Evolutionary conservation across 805 yeast genomes (phyloP).

Genomic region (Spathaspora boniae): DNA sequence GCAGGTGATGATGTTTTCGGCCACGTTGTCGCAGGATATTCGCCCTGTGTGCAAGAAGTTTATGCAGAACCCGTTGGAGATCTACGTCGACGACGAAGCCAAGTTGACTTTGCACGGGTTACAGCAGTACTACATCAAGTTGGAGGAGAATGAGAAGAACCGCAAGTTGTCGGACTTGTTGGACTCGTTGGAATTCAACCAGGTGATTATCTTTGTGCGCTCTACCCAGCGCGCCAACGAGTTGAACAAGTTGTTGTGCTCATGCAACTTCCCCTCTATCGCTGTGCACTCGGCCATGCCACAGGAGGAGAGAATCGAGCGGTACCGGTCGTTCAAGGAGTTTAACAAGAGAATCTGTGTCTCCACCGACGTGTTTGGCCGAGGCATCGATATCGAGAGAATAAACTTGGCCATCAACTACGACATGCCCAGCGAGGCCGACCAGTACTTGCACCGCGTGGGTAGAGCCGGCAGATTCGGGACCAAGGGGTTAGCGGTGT

Average conservation of each 20-base stretch:
- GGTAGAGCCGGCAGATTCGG: constrained; percentile 99
- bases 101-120: constrained; percentile 96
- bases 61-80: constrained; percentile 96
- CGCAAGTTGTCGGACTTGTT: constrained; percentile 86
- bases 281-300: constrained; percentile 94
- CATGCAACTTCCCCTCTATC: constrained; percentile 94
- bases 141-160: constrained; percentile 90
- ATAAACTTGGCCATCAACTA: constrained; percentile 97
- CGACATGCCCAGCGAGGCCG: constrained; percentile 94
- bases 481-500: constrained; percentile 95
- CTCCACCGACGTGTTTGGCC: constrained; percentile 96
- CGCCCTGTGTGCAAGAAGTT: constrained; percentile 97
- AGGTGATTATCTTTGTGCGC: constrained; percentile 93
- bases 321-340: constrained; percentile 94
- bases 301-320: constrained; percentile 96
- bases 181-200: constrained; percentile 94
- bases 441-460: constrained; percentile 97
- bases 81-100: constrained; percentile 96
- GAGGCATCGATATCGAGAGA: constrained; percentile 99
- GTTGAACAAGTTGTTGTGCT: constrained; percentile 81
- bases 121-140: constrained; percentile 92
- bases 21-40: constrained; percentile 89
- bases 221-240: constrained; percentile 90
- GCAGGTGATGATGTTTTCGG: constrained; percentile 99
- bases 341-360: constrained; percentile 98